These are phyloP conservation scores for Paraconiothyrium brasiliense DNA, from an alignment of 2,329 filamentous ascomycete species.

Conservation along the genomic window DNA sequence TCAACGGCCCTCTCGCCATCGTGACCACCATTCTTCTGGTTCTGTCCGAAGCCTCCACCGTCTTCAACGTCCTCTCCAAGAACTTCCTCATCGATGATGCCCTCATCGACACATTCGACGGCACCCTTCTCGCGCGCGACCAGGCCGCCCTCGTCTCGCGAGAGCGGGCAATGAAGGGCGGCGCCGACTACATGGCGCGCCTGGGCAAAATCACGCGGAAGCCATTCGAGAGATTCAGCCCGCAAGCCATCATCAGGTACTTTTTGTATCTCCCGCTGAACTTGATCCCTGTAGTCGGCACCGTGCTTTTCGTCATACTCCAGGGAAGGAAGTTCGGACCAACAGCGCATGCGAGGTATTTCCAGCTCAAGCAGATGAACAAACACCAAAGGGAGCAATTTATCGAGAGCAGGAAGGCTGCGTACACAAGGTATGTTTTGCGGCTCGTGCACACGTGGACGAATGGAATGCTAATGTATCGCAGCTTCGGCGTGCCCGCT, in stretches of 20 bases:
- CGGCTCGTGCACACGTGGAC: not conserved
- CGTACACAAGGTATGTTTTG: slow-evolving; percentile 75
- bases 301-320: slow-evolving; percentile 78
- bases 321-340: slow-evolving; percentile 68
- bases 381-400: slow-evolving; percentile 71
- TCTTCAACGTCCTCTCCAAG: slow-evolving; percentile 65
- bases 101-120: slow-evolving; percentile 89
- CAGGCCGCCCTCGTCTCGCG: slow-evolving; percentile 72
- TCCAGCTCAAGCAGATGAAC: slow-evolving; percentile 88
- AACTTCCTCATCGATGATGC: slow-evolving; percentile 83
- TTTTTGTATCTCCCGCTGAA: slow-evolving; percentile 90
- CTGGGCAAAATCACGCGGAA: slow-evolving; percentile 66
- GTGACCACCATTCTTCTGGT: slow-evolving; percentile 76
- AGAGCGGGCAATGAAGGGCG: slow-evolving; percentile 74
- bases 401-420: slow-evolving; percentile 73
- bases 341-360: slow-evolving; percentile 73
- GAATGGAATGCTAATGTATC: slow-evolving; percentile 15
- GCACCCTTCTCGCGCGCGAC: slow-evolving; percentile 65
- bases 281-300: slow-evolving; percentile 90
- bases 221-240: slow-evolving; percentile 63
- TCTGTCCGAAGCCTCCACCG: slow-evolving; percentile 59
- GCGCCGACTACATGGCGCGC: slow-evolving; percentile 62
- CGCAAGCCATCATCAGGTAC: slow-evolving; percentile 75
- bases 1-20: slow-evolving; percentile 84
- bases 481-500: slow-evolving; percentile 75